A percentile compares a stretch with the other conserved stretches of the same genome.
phyloP scores from a whole-genome alignment of 495 filamentous ascomycete genomes.

The Hypomontagnella submonticulosa region DNA sequence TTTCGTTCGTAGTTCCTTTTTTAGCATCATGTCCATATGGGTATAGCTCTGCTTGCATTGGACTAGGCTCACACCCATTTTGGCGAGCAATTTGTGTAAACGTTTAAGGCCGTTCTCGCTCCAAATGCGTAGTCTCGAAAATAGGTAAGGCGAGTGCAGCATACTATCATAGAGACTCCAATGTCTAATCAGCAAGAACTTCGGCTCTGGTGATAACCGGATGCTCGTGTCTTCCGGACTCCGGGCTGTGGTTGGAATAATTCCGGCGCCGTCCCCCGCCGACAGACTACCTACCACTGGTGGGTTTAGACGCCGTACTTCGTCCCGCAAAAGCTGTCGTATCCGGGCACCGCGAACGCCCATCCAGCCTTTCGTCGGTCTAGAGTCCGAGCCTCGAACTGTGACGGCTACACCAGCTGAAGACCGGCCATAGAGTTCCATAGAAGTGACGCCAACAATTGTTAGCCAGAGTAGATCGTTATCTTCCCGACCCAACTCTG shows the following conservation, averaged over 20 bases:
- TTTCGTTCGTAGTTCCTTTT: slow-evolving; percentile 84
- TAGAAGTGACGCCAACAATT: slow-evolving; percentile 90
- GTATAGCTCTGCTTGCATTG: slow-evolving; percentile 96
- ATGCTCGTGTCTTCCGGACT: slow-evolving; percentile 93
- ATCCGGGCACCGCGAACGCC: slow-evolving; percentile 85
- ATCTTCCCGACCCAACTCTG: slow-evolving; percentile 93
- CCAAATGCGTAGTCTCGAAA: slow-evolving; percentile 92
- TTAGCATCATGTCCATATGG: slow-evolving; percentile 98
- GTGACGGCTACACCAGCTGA: slow-evolving; percentile 83
- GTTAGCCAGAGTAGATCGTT: slow-evolving; percentile 95
- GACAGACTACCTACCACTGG: slow-evolving; percentile 63
- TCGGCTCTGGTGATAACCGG: slow-evolving; percentile 91
- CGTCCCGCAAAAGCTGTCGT: slow-evolving; percentile 85
- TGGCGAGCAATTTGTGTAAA: slow-evolving; percentile 94
- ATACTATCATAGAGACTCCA: slow-evolving; percentile 99
- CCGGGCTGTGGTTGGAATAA: slow-evolving; percentile 87
- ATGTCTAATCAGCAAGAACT: slow-evolving; percentile 91
- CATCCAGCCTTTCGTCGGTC: slow-evolving; percentile 74
- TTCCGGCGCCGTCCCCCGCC: slow-evolving; percentile 70
- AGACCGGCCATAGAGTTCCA: slow-evolving; percentile 89
- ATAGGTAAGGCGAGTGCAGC: slow-evolving; percentile 97
- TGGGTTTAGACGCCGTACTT: slow-evolving; percentile 94
- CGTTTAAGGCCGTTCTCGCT: slow-evolving; percentile 87
- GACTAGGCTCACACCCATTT: slow-evolving; percentile 94
- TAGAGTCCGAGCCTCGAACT: slow-evolving; percentile 64